Evolutionary conservation across 106 monocot species (phyloP), one percentile per base, ranked within the genome.

Genomic region (Phalaenopsis aphrodite): DNA sequence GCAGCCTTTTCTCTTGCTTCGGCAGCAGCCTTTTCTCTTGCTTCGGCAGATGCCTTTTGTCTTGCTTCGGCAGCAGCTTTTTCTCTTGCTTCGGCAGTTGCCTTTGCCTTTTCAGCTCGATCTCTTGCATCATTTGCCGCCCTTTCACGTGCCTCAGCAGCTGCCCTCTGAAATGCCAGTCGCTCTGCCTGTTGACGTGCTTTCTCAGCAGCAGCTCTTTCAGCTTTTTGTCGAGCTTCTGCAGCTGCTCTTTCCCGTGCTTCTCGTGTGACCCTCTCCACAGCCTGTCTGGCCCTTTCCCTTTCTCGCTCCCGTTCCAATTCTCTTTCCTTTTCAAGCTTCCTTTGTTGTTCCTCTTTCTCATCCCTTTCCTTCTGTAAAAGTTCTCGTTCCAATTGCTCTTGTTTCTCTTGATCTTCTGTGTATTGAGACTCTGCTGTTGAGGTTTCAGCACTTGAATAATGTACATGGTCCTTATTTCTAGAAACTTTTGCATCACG

Each of bases 181-280:
- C 90, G 78, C 56, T 90, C 90, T 61, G 85, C 85, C 41, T 88
- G 90, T 77, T 84, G 76, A 1, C 89, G 88, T 68, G 94, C 92
- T 71, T 82, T 87, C 47, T 78, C 83, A 74, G 82, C 81, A 61
- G 90, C 86, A 77, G 78, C 84, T 77, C 83, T 87, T 57, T 90
- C 93, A 75, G 90, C 89, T 84, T 78, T 97, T 78, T 71, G 65
- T 16, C 85, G 90, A 76, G 92, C 94, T 80, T 94, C 92, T 69
- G 91, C 86, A 79, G 86, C 88, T 74, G 97, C 97, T 90, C 97
- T 94, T 78, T 94, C 92, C 67, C 97, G 85, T 72, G 92, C 94
- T 78, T 98, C 98, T 84, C 89, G 86, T 14, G 89, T 89, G 77
- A 91, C 92, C 55, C 93, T 91, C 80, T 87, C 96, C 77, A 92